Conservation (phyloP, 768 basidiomycete species). For the Rhodocollybia butyracea region DNA sequence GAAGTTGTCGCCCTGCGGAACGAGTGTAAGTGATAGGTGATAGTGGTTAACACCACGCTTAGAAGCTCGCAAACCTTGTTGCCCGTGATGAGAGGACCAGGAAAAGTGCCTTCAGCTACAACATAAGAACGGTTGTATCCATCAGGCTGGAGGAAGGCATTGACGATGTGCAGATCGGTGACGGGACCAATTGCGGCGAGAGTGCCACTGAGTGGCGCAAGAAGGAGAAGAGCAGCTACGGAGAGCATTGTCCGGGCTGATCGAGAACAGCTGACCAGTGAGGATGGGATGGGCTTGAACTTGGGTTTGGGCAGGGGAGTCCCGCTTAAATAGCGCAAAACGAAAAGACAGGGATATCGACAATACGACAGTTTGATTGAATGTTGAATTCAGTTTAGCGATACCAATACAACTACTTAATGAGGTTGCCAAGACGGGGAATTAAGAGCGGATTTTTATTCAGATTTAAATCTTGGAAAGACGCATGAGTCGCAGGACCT, state of each 20-base stretch:
- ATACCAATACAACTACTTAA: too few species aligned
- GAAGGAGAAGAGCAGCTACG: background rate
- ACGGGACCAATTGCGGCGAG: conserved; percentile 20
- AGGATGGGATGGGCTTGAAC: too few species aligned
- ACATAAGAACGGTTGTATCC: conserved; percentile 25
- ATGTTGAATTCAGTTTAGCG: too few species aligned
- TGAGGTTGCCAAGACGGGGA: too few species aligned
- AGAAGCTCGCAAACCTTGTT: background rate
- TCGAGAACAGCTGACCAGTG: too few species aligned
- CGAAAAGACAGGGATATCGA: too few species aligned
- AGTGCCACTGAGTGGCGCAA: background rate
- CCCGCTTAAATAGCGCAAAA: too few species aligned
- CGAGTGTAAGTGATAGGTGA: background rate
- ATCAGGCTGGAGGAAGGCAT: conserved; percentile 27
- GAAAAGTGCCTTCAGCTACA: conserved; percentile 27
- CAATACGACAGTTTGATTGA: too few species aligned
- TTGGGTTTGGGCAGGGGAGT: too few species aligned
- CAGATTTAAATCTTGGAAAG: too few species aligned
- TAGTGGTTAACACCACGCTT: background rate
- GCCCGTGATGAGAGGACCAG: conserved; percentile 38
- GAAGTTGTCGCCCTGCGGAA: conserved; percentile 32
- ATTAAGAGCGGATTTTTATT: too few species aligned
- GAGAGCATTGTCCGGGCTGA: background rate
- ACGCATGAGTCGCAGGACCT: too few species aligned
- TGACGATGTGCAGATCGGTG: conserved; percentile 20